A percentile compares a stretch with the other conserved stretches of the same genome.
Evolutionary conservation across 306 rosid species (phyloP).

Genomic region (Elaeagnus macrophylla): DNA sequence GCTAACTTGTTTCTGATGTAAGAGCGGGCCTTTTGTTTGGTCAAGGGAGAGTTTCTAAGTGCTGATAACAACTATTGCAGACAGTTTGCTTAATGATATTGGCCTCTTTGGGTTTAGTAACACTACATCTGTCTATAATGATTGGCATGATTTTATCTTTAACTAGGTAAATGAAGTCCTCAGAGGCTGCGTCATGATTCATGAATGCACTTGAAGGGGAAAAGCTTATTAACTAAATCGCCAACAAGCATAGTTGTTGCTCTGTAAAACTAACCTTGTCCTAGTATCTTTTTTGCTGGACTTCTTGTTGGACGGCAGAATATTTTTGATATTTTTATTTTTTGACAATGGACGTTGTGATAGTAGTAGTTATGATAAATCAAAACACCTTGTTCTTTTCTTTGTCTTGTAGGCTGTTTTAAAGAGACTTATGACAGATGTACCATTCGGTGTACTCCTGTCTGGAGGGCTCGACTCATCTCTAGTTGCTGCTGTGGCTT

Average conservation of each 20-base stretch:
- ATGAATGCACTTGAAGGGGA: background rate
- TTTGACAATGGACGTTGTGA: background rate
- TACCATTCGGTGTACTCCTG: constrained; percentile 92
- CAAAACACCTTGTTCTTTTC: background rate
- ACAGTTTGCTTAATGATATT: too few species aligned
- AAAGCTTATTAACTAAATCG: background rate
- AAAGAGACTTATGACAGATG: constrained; percentile 98
- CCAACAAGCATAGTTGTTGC: background rate
- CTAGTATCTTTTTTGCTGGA: background rate
- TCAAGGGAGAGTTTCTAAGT: background rate
- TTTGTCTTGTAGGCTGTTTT: constrained; percentile 62
- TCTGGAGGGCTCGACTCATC: constrained; percentile 97
- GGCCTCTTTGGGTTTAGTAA: too few species aligned
- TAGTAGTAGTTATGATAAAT: background rate
- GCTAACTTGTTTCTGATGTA: constrained; percentile 2
- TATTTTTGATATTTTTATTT: background rate
- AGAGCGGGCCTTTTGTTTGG: background rate
- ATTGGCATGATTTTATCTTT: too few species aligned
- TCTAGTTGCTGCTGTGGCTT: constrained; percentile 87
- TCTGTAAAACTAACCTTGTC: background rate
- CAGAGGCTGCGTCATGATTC: too few species aligned
- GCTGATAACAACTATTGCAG: too few species aligned
- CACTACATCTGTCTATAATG: too few species aligned
- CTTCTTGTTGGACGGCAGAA: background rate
- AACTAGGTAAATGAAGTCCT: too few species aligned